Conservation (phyloP, 192 early-diverging fungal species). For the Umbelopsis isabellina region DNA sequence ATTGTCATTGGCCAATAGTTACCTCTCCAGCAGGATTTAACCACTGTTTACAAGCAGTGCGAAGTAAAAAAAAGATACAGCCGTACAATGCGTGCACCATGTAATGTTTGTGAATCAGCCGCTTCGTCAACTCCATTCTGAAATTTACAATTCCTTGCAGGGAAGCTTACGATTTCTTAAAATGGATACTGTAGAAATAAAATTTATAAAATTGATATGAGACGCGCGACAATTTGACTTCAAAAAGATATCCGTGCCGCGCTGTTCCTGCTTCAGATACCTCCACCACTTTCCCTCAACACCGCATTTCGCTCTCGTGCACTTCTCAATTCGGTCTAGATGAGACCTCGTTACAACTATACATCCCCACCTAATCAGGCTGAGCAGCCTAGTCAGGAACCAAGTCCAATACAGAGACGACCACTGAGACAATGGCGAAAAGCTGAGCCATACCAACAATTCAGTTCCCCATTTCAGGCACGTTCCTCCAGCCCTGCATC, state of each 20-base stretch:
- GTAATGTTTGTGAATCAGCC: conserved; percentile 50
- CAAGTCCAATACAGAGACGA: not conserved
- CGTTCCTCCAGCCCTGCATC: not conserved
- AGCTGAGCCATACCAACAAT: not conserved
- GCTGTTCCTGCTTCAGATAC: too few relatives aligned
- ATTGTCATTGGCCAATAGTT: not conserved
- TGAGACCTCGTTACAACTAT: conserved; percentile 20
- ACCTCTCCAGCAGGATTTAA: conserved; percentile 23
- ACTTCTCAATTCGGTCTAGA: conserved; percentile 3
- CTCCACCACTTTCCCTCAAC: not conserved
- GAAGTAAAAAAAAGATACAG: conserved; percentile 21
- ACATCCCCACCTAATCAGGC: conserved; percentile 13
- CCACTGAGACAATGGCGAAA: not conserved
- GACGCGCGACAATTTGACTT: not conserved
- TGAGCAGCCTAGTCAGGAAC: not conserved
- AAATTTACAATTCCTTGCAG: not conserved
- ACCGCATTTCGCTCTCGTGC: not conserved
- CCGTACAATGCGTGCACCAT: conserved; percentile 37
- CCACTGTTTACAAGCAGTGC: not conserved
- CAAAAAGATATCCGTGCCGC: too few relatives aligned
- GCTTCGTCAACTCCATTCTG: conserved; percentile 35
- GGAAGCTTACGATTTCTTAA: not conserved
- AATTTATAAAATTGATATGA: too few relatives aligned
- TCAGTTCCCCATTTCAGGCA: not conserved
- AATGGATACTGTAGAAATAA: too few relatives aligned